Base-by-base conservation (phyloP, 805 yeast species). In the Helenozyma baotianmanensis region DNA sequence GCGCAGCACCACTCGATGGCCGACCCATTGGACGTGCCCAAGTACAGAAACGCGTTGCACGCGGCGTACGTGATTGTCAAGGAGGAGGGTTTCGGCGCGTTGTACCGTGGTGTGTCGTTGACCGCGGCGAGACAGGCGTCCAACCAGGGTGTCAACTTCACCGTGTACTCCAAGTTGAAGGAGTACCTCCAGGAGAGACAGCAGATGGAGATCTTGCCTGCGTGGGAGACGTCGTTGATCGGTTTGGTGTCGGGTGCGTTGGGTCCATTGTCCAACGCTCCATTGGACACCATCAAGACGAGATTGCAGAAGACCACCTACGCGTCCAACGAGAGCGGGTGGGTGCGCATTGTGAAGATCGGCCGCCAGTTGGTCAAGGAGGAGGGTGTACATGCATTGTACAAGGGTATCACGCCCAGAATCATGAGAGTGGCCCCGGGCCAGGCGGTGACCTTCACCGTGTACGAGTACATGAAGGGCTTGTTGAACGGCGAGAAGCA, bases 341-440 rank as follows among this genome's bases (percentile, higher is more conserved):
- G 86, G 60, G 77, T 75, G 35, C 77, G 95, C 62, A 88, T 90
- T 50, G 62, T 72, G 23, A 75, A 89, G 58, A 90, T 92, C 52
- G 86, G 94, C 39, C 66, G 68, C 29, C 89, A 81, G 53, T 73
- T 90, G 60, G 68, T 89, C 47, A 80, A 78, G 56, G 95, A 87
- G 68, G 96, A 88, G 64, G 98, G 98, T 34, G 50, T 56, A 25
- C 58, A 58, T 35, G 72, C 72, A 12, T 74, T 90, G 58, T 90
- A 90, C 71, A 86, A 90, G 58, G 98, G 98, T 67, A 90, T 90
- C 56, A 88, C 97, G 15, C 98, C 98, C 50, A 82, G 98, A 69
- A 90, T 90, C 49, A 89, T 90, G 95, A 82, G 98, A 68, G 98
- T 90, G 32, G 98, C 98, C 9, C 97, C 98, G 15, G 98, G 98